Percentiles rank a stretch among this genome's conserved stretches.
phyloP scores from a whole-genome alignment of 1,284 basidiomycete genomes.

The Trametes sp. region DNA sequence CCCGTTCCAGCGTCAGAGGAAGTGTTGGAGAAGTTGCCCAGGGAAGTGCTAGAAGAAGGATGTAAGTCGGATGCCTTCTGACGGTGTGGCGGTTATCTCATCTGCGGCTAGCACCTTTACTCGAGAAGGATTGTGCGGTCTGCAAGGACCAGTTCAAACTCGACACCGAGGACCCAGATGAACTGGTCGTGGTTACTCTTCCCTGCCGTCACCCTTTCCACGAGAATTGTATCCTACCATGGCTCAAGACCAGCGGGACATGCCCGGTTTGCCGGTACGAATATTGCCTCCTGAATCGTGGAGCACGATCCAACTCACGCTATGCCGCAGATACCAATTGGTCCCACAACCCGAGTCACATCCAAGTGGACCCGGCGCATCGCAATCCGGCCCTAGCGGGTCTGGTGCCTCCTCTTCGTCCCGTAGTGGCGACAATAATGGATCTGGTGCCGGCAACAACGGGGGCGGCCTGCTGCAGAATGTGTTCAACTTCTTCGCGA shows the following conservation, averaged over 20 bases:
- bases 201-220: constrained; percentile 87
- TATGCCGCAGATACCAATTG: constrained; percentile 54
- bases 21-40: constrained; percentile 65
- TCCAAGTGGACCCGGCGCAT: constrained; percentile 29
- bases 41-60: constrained; percentile 64
- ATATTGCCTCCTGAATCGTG: not conserved
- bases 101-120: constrained; percentile 51
- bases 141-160: constrained; percentile 81
- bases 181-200: constrained; percentile 72
- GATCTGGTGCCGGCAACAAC: not conserved
- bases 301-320: not conserved
- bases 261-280: constrained; percentile 85
- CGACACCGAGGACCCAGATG: constrained; percentile 71
- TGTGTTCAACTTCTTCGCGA: constrained; percentile 28
- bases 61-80: constrained; percentile 52
- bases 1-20: constrained; percentile 82
- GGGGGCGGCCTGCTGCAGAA: constrained; percentile 27
- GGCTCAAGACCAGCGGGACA: constrained; percentile 84
- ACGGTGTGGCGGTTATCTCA: not conserved
- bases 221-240: constrained; percentile 80
- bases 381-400: constrained; percentile 17
- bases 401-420: constrained; percentile 10
- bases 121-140: constrained; percentile 78
- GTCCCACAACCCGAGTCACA: constrained; percentile 54
- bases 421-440: constrained; percentile 3